Evolutionary conservation across 768 basidiomycete species (phyloP), one percentile per base, ranked within the genome.

Genomic region (Harrya chromipes): DNA sequence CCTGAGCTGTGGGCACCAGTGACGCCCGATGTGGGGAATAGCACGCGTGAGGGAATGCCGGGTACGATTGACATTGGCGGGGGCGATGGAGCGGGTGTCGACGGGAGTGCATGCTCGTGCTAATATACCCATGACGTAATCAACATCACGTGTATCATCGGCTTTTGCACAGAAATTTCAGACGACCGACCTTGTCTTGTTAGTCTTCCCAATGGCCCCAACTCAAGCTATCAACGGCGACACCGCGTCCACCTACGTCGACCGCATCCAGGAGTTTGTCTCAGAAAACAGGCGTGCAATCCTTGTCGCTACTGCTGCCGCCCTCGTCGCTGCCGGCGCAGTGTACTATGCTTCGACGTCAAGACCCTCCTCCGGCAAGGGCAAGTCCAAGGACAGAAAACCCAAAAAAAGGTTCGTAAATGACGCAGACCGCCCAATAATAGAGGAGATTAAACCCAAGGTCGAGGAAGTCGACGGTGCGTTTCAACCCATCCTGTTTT

Each of bases 251-350:
- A 61, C 70, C 27, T 64, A 83, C 65, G 58, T 84, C 48, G 84
- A 86, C 58, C 84, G 87, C 61, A 71, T 85, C 12, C 81, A 84
- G 38, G 68, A 72, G 59, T 85, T 88, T 60, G 76, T 91, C 55
- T 74, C 80, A 0, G 89, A 93, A 59, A 82, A 95, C 73, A 90
- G 82, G 73, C 82, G 83, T 50, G 81, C 79, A n/a, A 66, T 92
- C 19, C 64, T 89, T 36, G 71, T 93, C 56, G 82, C 87, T 4
- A 76, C 87, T 3, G 87, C 85, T 0, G 85, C 84, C 0, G 87
- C 84, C 16, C 76, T 80, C 33, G 69, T 85, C 56, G 88, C 85
- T 36, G 82, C 81, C 24, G 84, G 85, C 40, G 87, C 85, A 24
- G 83, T 80, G 33, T 88, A 84, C 26, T 93, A 90, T 67, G 81